Base-by-base conservation (phyloP, 768 basidiomycete genomes). In the Kwoniella pini region DNA sequence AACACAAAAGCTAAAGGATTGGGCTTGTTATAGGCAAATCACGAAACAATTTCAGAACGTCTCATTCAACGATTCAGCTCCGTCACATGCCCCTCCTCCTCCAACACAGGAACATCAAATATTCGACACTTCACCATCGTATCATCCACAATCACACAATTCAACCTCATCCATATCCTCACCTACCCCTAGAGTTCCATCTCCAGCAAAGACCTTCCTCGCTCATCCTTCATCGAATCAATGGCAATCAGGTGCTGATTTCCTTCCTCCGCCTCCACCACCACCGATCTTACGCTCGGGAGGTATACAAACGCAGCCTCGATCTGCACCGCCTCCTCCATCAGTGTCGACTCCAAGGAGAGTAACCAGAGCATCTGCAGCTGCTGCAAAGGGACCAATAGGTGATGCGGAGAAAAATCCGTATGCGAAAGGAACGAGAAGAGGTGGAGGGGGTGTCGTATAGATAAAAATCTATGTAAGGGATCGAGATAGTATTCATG, bases 201-300 rank as follows among this genome's bases (percentile, higher is more conserved):
- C 62, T 13, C 51, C 56, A 3, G 45, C 62, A 9, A 31, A 55
- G 15, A 56, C 62, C 1, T 71, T 75, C 49, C 67, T 76, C 5
- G 46, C 76, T 0, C 74, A 72, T 38, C 76, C 76, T 1, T 53
- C 57, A 12, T 72, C 74, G 9, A 22, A 57, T 0, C 64, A 67
- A 19, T 77, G 76, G 76, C 63, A 73, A 58, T 65, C 74, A 10
- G 63, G 63, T 2, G 50, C 68, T 9, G 73, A 75, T 33, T 70
- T 77, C 52, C 54, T 77, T 27, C 76, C 74, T 19, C 76, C 76
- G 2, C 76, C 76, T 27, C 76, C 76, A 22, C 66, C 76, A 0
- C 69, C 62, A 19, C 74, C 71, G 7, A 63, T 73, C 40, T 46
- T 72, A 4, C 64, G 71, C 12, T 68, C 68, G 9, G 69, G 67